Percentiles rank a stretch among this genome's conserved stretches.
Conservation (phyloP, 768 basidiomycete genomes). For the Daedalea quercina region DNA sequence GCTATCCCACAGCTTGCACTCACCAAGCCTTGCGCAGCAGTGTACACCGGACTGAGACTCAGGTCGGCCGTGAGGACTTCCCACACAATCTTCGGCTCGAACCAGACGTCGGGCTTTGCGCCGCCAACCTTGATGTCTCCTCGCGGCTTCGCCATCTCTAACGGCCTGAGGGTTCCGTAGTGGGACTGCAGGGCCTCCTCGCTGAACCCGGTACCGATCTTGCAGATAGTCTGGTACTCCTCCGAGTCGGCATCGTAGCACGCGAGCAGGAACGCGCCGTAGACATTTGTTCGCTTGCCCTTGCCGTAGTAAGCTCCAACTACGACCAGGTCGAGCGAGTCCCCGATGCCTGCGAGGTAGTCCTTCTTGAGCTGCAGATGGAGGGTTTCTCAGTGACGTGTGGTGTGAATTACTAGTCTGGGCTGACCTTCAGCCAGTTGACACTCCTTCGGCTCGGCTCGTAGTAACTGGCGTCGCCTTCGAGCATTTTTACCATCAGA, state of each 20-base stretch:
- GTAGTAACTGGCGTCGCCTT: conserved; percentile 86
- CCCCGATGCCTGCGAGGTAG: conserved; percentile 92
- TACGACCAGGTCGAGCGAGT: conserved; percentile 96
- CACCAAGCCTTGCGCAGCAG: conserved; percentile 89
- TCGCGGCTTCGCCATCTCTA: conserved; percentile 62
- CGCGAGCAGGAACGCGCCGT: conserved; percentile 95
- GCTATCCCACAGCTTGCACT: conserved; percentile 21
- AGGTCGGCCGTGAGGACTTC: conserved; percentile 97
- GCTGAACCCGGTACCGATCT: conserved; percentile 97
- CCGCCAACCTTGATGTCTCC: conserved; percentile 86
- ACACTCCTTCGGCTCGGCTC: conserved; percentile 93
- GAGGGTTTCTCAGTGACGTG: background rate
- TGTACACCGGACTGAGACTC: conserved; percentile 93
- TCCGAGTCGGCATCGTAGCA: conserved; percentile 93
- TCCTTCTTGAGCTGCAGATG: conserved; percentile 87
- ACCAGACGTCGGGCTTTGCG: conserved; percentile 96
- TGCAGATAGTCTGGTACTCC: conserved; percentile 96
- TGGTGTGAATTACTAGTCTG: background rate
- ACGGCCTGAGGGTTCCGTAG: conserved; percentile 73
- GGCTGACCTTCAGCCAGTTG: conserved; percentile 91
- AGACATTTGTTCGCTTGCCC: conserved; percentile 95
- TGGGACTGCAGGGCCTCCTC: conserved; percentile 83
- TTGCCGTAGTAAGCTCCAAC: conserved; percentile 97
- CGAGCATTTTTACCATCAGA: conserved; percentile 98
- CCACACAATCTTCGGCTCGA: conserved; percentile 97